Evolutionary conservation across 1,139 yeast species (phyloP), one percentile per base, ranked within the genome.

Genomic region (Arxiozyma slooffiae): DNA sequence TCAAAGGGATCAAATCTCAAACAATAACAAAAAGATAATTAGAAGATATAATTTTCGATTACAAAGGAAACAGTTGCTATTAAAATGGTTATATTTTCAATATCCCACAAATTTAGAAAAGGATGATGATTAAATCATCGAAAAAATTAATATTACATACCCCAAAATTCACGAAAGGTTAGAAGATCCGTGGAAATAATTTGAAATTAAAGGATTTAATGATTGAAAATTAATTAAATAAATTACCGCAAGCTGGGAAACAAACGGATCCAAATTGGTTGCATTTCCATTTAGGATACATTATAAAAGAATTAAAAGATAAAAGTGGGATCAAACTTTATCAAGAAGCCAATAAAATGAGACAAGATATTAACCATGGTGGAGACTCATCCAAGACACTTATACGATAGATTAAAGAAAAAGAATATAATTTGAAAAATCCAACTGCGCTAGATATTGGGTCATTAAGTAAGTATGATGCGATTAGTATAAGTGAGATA

Each of bases 301-400:
- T 82, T 9, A 84, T 80, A 58, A 74, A 74, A 1, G 89, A 85
- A 62, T 74, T 82, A 4, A 69, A 71, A 9, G 73, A 69, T 48
- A 70, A 80, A 48, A 95, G 95, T 1, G 95, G 95, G 0, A 65
- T 87, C 2, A 74, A 78, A 52, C 77, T 79, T 7, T 90, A 90
- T 64, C 97, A 90, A 61, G 70, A 75, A n/a, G 97, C 97, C 0
- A 87, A 96, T 1, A 78, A 85, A 0, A 79, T 82, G 48, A 97
- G 97, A 0, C 97, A 90, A 60, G 79, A 80, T 53, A 67, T 69
- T 1, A 75, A 75, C 46, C 69, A 97, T 55, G 97, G 97, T 0
- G 96, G 96, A 1, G 97, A 90, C 65, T 86, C 96, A 0, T 88
- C 96, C 1, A 85, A 83, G 58, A 71, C 78, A 53, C 68, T 88